Evolutionary conservation across 805 yeast genomes (phyloP), one percentile per base, ranked within the genome.

Genomic region (Zygosaccharomyces gambellarensis): DNA sequence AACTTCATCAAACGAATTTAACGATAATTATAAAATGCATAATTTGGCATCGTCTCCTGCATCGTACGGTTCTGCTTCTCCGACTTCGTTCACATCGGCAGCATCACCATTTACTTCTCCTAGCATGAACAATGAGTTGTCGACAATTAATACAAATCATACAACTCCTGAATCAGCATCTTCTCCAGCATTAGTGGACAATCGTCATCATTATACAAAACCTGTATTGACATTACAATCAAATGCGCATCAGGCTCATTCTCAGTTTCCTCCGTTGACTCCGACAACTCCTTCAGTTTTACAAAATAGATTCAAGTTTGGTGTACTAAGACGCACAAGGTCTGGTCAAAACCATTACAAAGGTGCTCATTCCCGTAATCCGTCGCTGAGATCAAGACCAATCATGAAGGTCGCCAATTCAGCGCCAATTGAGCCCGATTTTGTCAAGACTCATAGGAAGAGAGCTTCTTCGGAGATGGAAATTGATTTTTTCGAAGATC

Each of bases 401-500:
- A 28, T 14, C 12, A 19, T 47, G 46, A 25, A 25, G 9, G 36
- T 42, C 9, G 25, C 41, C 5, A 21, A 36, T 17, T 14, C 47
- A 5, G 14, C 47, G n/a, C 14, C 36, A 17, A 32, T 14, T 25
- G 36, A 43, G 8, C 28, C 39, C 9, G 34, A 51, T 8, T 55
- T 48, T 44, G 30, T 55, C 25, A 43, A 48, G 32, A 48, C 52
- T 38, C 64, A 62, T 39, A 49, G 52, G 38, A 63, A 62, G 46
- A 58, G 66, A 48, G 55, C 62, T 25, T 58, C 65, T 9, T 55
- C 67, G 4, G 44, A 50, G 17, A 56, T 56, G 61, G 67, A 62
- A 14, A 50, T 61, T 22, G 52, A 59, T 34, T 64, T 63, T 52
- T 58, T 54, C 44, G 61, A 56, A 22, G 48, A 52, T 17, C 58